Evolutionary conservation across 805 yeast species (phyloP).

Genomic region (Candida schatavii): DNA sequence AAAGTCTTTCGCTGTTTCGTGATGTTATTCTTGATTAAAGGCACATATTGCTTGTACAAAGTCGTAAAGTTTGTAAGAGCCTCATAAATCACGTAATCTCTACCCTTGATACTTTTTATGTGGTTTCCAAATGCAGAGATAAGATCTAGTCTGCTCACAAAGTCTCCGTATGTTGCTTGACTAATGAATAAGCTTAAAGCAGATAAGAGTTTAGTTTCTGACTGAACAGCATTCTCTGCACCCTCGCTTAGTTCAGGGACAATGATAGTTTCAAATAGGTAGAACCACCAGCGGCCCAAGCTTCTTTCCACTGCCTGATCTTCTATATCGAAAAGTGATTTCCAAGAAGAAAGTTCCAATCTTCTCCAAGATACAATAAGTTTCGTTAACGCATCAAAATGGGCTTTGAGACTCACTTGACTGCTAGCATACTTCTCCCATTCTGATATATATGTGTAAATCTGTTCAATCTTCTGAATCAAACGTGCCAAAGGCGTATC

Average conservation of each 20-base stretch:
- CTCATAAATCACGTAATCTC: conserved; percentile 16
- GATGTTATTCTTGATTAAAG: conserved; percentile 46
- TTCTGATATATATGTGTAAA: conserved; percentile 77
- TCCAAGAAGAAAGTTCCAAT: conserved; percentile 85
- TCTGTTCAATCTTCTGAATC: conserved; percentile 80
- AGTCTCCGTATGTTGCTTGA: conserved; percentile 77
- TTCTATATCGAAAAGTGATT: conserved; percentile 66
- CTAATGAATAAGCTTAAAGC: conserved; percentile 76
- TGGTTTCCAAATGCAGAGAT: conserved; percentile 65
- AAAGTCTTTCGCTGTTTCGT: conserved; percentile 47
- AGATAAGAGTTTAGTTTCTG: conserved; percentile 29
- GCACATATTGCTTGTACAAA: conserved; percentile 66
- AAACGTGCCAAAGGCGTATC: conserved; percentile 73
- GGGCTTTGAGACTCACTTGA: conserved; percentile 60
- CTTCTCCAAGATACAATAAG: conserved; percentile 89
- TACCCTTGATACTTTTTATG: conserved; percentile 26
- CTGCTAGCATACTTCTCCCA: conserved; percentile 92
- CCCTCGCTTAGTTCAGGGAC: conserved; percentile 46
- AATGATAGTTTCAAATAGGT: conserved; percentile 78
- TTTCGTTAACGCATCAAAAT: conserved; percentile 56
- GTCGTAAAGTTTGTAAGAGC: conserved; percentile 56
- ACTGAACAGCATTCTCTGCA: conserved; percentile 10
- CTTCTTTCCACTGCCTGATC: conserved; percentile 44
- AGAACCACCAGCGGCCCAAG: conserved; percentile 87
- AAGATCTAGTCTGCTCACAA: conserved; percentile 52